Evolutionary conservation across 108 stramenopile genomes (phyloP), one percentile per base, ranked within the genome.

Genomic region (Discostella stelligeroides): DNA sequence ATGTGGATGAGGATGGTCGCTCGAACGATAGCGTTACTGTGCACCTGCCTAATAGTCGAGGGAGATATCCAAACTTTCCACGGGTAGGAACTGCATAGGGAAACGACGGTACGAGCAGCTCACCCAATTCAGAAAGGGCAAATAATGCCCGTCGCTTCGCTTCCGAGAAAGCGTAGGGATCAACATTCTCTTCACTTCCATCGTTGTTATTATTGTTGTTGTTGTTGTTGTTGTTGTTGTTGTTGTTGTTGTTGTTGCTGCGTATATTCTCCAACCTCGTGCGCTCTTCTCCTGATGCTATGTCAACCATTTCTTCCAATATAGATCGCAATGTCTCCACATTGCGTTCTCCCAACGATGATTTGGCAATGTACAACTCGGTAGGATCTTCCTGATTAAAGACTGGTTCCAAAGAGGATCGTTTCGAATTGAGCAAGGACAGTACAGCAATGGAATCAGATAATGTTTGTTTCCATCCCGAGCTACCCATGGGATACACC

Each of bases 331-430:
- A 53, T 21, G 43, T 63, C 71, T 86, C 89, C 37, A 92, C 80
- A 38, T 83, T 77, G 15, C 59, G 46, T 63, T 92, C 92, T 0
- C 92, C 86, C 17, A 86, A 67, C 49, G 86, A 84, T 9, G 72
- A 85, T 64, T 92, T 92, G 9, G 54, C 37, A 47, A 90, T 90
- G 21, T 80, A 73, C 24, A 90, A 58, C n/a, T 66, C 76, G 2
- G 92, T 86, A 4, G 76, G 79, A 63, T 92, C 89, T 30, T 92
- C 88, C 55, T 85, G 84, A 65, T 90, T 87, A 66, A 92, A 92
- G 5, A 87, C 89, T 14, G 89, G 88, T 59, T 90, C 82, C n/a
- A 92, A 70, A 14, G 72, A 68, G 28, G 70, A 61, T 54, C 92
- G 77, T 71, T 90, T 86, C 15, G 70, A 82, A 50, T 82, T 77